A percentile compares a stretch with the other conserved stretches of the same genome.
These are phyloP conservation scores for Diophrys appendiculata DNA, from an alignment of 73 alveolate species.

Conservation along the genomic window DNA sequence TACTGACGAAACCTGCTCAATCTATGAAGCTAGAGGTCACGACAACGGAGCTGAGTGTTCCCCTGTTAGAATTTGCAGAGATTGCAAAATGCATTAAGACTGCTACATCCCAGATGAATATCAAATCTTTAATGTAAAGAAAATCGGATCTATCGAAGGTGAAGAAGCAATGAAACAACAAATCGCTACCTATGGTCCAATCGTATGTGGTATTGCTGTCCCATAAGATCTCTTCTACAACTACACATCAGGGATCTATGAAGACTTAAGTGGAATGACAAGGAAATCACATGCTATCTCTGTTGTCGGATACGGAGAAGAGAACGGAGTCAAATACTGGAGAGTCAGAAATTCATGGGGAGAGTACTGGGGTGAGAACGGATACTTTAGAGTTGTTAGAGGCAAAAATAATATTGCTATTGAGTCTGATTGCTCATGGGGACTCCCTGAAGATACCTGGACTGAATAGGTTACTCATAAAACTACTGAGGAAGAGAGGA, in stretches of 20 bases:
- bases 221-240: slow-evolving; percentile 53
- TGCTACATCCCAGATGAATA: slow-evolving; percentile 71
- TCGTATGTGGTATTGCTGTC: slow-evolving; percentile 81
- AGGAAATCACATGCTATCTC: slow-evolving; percentile 77
- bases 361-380: slow-evolving; percentile 91
- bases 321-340: slow-evolving; percentile 86
- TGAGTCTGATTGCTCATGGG: slow-evolving; percentile 82
- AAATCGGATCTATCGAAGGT: slow-evolving; percentile 67
- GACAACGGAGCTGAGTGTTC: slow-evolving; percentile 79
- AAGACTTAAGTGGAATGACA: slow-evolving; percentile 58
- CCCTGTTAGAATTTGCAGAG: slow-evolving; percentile 58
- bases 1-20: slow-evolving; percentile 84
- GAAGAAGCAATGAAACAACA: slow-evolving; percentile 88
- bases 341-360: slow-evolving; percentile 93
- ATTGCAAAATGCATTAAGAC: slow-evolving; percentile 64
- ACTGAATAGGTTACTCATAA: slow-evolving; percentile 36
- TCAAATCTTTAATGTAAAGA: slow-evolving; percentile 61
- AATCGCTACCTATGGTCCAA: slow-evolving; percentile 90
- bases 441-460: slow-evolving; percentile 78
- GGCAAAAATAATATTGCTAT: slow-evolving; percentile 79
- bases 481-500: slow-evolving; percentile 52
- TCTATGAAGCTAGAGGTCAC: slow-evolving; percentile 77
- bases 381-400: slow-evolving; percentile 81
- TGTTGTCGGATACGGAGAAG: slow-evolving; percentile 94
- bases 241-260: slow-evolving; percentile 76